Evolutionary conservation across 2,329 filamentous ascomycete genomes (phyloP).

Genomic region (Cladosporium sp.): DNA sequence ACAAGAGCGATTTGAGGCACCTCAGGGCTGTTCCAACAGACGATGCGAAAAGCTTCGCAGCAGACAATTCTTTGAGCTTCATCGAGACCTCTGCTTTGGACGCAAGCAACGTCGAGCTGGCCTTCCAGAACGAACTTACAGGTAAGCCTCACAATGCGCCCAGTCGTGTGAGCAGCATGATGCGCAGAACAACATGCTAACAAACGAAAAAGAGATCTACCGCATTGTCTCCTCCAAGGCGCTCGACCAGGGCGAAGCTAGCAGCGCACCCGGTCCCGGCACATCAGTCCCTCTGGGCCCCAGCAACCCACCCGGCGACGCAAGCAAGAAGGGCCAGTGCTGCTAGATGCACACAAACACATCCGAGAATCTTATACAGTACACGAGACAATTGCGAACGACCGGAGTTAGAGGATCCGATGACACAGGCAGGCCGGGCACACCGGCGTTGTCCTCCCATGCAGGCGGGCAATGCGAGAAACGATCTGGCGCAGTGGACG

Average conservation of each 20-base stretch:
- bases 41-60: slow-evolving; percentile 96
- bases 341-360: slow-evolving; percentile 51
- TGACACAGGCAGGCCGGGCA: background rate
- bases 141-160: slow-evolving; percentile 53
- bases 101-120: slow-evolving; percentile 97
- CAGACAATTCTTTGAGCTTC: slow-evolving; percentile 74
- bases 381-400: slow-evolving; percentile 3
- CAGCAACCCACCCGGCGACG: slow-evolving; percentile 76
- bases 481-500: background rate
- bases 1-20: slow-evolving; percentile 99
- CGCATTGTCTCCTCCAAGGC: slow-evolving; percentile 98
- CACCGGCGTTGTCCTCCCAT: background rate
- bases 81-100: slow-evolving; percentile 99
- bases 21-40: slow-evolving; percentile 94
- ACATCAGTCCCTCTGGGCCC: slow-evolving; percentile 78
- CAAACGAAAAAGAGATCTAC: slow-evolving; percentile 70
- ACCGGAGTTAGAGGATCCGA: slow-evolving; percentile 6
- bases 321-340: slow-evolving; percentile 76
- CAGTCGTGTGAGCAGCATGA: background rate
- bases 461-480: background rate
- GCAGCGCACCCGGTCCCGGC: slow-evolving; percentile 68
- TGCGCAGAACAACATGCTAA: background rate
- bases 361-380: background rate
- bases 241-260: slow-evolving; percentile 80
- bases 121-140: slow-evolving; percentile 98